Evolutionary conservation across 2,329 filamentous ascomycete species (phyloP).

Genomic region (Botryotinia globosa): DNA sequence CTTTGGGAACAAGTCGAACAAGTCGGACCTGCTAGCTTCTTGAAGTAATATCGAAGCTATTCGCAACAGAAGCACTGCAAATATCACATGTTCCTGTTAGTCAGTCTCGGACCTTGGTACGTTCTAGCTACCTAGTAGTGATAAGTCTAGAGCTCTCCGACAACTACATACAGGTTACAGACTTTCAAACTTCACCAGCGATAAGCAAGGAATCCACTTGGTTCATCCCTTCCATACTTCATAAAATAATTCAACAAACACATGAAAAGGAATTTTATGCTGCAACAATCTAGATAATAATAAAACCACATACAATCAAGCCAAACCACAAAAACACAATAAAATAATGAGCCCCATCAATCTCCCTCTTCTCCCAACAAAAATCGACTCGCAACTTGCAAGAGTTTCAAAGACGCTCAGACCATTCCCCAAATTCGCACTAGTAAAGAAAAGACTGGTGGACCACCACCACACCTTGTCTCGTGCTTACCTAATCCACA

Average conservation of each 20-base stretch:
- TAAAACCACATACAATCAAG: background rate
- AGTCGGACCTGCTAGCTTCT: background rate
- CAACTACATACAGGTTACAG: background rate
- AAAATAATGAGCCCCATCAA: background rate
- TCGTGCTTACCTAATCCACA: background rate
- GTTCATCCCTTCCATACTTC: background rate
- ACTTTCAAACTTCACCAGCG: background rate
- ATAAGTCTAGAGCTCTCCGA: background rate
- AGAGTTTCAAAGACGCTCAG: background rate
- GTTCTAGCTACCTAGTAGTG: background rate
- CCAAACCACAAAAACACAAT: background rate
- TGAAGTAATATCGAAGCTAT: background rate
- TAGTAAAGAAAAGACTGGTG: background rate
- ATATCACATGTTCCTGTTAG: background rate
- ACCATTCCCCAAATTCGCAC: background rate
- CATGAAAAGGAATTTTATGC: background rate
- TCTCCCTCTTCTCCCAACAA: constrained; percentile 5
- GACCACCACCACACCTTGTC: no score
- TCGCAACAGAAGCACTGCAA: background rate
- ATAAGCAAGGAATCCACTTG: background rate
- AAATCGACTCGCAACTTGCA: background rate
- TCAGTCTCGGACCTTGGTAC: background rate
- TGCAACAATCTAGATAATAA: background rate
- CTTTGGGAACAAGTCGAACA: background rate
- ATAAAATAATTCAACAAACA: background rate